Percentiles rank a stretch among this genome's conserved stretches.
Evolutionary conservation across 2,329 filamentous ascomycete genomes (phyloP).

Genomic region (Monilinia aucupariae): DNA sequence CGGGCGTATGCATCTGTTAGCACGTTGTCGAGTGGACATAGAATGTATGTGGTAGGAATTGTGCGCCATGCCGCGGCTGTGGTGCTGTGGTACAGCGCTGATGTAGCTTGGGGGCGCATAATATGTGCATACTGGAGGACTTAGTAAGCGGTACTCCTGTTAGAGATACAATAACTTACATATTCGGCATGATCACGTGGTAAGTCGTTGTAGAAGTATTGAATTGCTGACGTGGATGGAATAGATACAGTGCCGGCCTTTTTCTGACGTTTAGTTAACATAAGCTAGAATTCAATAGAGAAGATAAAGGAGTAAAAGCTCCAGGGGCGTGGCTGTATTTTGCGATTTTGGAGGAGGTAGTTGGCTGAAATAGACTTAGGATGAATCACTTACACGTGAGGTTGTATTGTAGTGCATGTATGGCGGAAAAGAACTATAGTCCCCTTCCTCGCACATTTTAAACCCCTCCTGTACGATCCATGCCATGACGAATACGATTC

Average conservation of each 20-base stretch:
- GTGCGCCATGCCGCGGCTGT: conserved; percentile 31
- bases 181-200: conserved; percentile 12
- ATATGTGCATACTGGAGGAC: conserved; percentile 35
- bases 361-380: not conserved
- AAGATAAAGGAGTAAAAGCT: too few relatives aligned
- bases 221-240: conserved; percentile 5
- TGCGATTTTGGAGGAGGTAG: not conserved
- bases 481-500: conserved; percentile 40
- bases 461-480: conserved; percentile 26
- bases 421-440: conserved; percentile 15
- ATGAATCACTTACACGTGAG: conserved; percentile 13
- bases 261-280: conserved; percentile 14
- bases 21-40: conserved; percentile 26
- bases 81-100: conserved; percentile 18
- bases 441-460: conserved; percentile 15
- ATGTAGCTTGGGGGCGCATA: conserved; percentile 23
- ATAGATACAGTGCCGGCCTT: conserved; percentile 15
- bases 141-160: not conserved
- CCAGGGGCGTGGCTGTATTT: not conserved
- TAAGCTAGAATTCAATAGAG: conserved; percentile 3
- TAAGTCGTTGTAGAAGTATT: conserved; percentile 14
- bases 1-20: conserved; percentile 24
- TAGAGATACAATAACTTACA: not conserved
- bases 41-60: conserved; percentile 29
- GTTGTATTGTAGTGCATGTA: conserved; percentile 10